Evolutionary conservation across 768 basidiomycete species (phyloP), one percentile per base, ranked within the genome.

Genomic region (Mycena alexandri): DNA sequence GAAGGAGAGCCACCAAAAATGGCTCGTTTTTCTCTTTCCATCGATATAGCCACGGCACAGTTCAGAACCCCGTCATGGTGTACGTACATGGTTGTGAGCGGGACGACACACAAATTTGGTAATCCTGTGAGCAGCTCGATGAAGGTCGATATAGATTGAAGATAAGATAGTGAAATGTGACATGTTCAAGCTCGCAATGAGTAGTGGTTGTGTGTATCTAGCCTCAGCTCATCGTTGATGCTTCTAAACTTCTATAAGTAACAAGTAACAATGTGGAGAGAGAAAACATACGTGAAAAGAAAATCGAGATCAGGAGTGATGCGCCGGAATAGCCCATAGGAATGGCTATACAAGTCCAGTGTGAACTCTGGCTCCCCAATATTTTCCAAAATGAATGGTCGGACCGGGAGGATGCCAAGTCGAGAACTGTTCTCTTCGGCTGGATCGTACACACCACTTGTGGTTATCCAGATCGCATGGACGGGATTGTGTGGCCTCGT

Each of bases 381-480:
- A 21, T 36, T n/a, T 34, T 9, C 17, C 34, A 21, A 21, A 36
- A 36, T 33, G 38, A 54, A 41, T 54, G n/a, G 36, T 22, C 6
- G 21, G 53, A 50, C 47, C 9, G 53, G 53, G 21, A 54, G 21
- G 38, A 24, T n/a, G 12, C 21, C 53, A 22, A 54, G 36, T 21
- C 38, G 53, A 22, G 38, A 41, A 22, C 36, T 21, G n/a, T 22
- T 22, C 36, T 54, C 36, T 54, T 41, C 53, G n/a, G 21, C 53
- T 41, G 36, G 36, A 38, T 21, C 9, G 21, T 54, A 53, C 34
- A 34, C 52, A 36, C 52, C 34, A 36, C 33, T 36, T 36, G 52
- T 53, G 33, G 34, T 36, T 34, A 53, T 53, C 52, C 52, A 53
- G 52, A 53, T 53, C 33, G 33, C 33, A 53, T 53, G 52, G n/a